phyloP scores from a whole-genome alignment of 352 stramenopile species.

The Globisporangium cederbergense region DNA sequence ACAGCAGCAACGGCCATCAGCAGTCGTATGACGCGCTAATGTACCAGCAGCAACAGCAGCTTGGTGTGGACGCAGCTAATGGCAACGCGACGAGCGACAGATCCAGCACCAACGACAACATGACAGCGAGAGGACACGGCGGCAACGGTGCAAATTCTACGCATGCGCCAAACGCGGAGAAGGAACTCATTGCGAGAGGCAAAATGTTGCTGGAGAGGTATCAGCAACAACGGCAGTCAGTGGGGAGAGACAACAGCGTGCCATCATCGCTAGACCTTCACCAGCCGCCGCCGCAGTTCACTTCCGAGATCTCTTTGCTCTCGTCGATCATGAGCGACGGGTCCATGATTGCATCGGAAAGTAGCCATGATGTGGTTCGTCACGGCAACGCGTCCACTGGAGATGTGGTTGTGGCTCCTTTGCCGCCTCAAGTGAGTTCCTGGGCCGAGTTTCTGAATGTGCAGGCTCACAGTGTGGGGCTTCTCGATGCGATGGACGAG shows the following conservation, averaged over 20 bases:
- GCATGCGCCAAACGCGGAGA: background rate
- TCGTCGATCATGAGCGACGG: background rate
- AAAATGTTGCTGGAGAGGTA: slow-evolving; percentile 3
- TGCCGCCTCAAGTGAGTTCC: background rate
- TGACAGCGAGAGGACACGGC: background rate
- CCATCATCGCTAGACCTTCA: background rate
- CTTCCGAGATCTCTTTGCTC: slow-evolving; percentile 1
- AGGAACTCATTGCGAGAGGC: background rate
- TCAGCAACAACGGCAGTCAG: background rate
- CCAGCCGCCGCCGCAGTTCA: background rate
- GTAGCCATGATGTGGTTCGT: background rate
- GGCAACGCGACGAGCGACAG: background rate
- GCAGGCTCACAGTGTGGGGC: background rate
- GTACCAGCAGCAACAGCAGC: background rate
- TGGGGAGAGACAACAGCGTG: background rate
- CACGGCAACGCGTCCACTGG: background rate
- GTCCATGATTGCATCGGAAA: background rate
- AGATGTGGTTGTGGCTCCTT: background rate
- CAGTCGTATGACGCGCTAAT: background rate
- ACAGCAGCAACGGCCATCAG: background rate
- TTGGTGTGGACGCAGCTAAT: background rate
- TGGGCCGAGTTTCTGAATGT: slow-evolving; percentile 1
- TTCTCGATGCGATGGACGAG: slow-evolving; percentile 3
- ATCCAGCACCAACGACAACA: background rate
- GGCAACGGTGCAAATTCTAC: background rate